These are phyloP conservation scores for Amphicarpaea edgeworthii DNA, from an alignment of 306 rosid genomes.

Conservation along the genomic window DNA sequence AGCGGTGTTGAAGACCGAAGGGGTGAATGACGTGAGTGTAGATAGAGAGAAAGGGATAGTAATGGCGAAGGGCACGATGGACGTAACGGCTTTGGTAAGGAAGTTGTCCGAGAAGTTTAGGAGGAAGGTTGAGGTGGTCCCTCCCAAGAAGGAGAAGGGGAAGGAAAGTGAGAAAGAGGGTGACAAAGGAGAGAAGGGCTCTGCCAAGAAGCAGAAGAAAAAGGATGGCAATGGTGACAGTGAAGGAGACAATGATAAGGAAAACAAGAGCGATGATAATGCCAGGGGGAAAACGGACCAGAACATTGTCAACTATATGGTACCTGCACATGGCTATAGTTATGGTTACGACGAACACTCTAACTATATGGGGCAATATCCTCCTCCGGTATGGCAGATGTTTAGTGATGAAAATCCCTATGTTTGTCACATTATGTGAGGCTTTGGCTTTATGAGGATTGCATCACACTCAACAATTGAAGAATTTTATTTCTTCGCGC, in stretches of 20 bases:
- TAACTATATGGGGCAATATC: constrained; percentile 39
- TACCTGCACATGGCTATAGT: constrained; percentile 40
- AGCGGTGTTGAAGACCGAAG: constrained; percentile 54
- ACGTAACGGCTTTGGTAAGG: constrained; percentile 59
- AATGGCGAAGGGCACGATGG: constrained; percentile 74
- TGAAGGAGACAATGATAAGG: constrained; percentile 26
- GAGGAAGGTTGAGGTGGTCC: constrained; percentile 69
- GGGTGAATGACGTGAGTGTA: constrained; percentile 53
- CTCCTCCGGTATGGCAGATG: constrained; percentile 57
- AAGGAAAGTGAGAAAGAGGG: constrained; percentile 39
- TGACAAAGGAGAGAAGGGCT: constrained; percentile 13
- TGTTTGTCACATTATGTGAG: constrained; percentile 79
- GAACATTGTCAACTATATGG: constrained; percentile 42
- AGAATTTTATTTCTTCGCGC: no score
- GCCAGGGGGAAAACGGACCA: constrained; percentile 48
- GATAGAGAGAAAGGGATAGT: constrained; percentile 68
- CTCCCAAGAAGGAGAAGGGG: constrained; percentile 54
- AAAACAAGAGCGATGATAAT: not conserved
- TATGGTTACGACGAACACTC: constrained; percentile 40
- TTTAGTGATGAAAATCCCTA: constrained; percentile 93
- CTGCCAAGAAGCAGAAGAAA: constrained; percentile 53
- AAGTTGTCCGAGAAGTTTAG: constrained; percentile 55
- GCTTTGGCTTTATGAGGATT: not conserved
- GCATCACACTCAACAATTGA: not conserved
- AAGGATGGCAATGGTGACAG: constrained; percentile 25